phyloP scores from a whole-genome alignment of 345 rosid genomes.

The Camelina hispida region DNA sequence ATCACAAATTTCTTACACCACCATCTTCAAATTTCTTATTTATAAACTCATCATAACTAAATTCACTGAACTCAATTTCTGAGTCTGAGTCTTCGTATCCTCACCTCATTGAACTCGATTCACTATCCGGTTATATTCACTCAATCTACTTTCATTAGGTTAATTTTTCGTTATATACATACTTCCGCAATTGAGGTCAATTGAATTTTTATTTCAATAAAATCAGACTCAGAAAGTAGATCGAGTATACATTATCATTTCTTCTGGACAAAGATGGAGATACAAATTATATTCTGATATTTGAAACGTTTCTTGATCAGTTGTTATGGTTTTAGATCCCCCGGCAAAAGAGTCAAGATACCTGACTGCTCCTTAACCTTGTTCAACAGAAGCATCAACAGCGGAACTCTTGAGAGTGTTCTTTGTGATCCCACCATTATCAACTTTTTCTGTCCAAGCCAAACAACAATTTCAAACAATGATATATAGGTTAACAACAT shows the following conservation, averaged over 20 bases:
- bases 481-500: neutral
- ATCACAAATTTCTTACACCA: too few species aligned
- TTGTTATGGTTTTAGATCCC: conserved; percentile 33
- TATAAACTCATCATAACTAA: too few species aligned
- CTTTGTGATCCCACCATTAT: conserved; percentile 85
- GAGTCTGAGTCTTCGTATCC: too few species aligned
- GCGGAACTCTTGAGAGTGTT: conserved; percentile 80
- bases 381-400: conserved; percentile 79
- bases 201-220: conserved; percentile 9
- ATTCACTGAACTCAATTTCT: neutral
- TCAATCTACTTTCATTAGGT: neutral
- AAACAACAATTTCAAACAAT: conserved; percentile 9
- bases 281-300: neutral
- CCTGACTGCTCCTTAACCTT: conserved; percentile 77
- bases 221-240: neutral
- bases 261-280: conserved; percentile 1
- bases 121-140: too few species aligned
- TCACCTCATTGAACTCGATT: too few species aligned
- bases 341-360: conserved; percentile 50
- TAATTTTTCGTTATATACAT: too few species aligned
- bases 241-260: conserved; percentile 5
- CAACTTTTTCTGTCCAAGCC: conserved; percentile 69
- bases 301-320: neutral
- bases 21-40: too few species aligned
- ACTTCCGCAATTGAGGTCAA: neutral